These are phyloP conservation scores for Fomitopsis schrenkii DNA, from an alignment of 1,284 basidiomycete species.

Conservation along the genomic window DNA sequence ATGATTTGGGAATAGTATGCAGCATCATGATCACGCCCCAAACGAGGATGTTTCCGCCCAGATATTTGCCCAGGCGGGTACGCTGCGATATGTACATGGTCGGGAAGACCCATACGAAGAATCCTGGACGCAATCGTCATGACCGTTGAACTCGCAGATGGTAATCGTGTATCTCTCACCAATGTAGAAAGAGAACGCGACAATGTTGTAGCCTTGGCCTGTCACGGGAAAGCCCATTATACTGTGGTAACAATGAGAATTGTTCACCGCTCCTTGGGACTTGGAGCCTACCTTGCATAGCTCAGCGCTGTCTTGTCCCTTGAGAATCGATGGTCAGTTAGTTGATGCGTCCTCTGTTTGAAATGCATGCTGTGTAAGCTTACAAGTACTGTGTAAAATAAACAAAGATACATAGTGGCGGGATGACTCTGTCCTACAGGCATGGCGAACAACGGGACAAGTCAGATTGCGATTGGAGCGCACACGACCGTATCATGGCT, in stretches of 20 bases:
- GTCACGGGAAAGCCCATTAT: conserved; percentile 65
- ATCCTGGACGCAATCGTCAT: conserved; percentile 34
- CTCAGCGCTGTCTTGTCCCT: conserved; percentile 67
- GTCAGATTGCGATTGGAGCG: neutral
- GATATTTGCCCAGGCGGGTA: conserved; percentile 55
- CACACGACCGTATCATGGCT: neutral
- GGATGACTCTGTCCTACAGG: conserved; percentile 49
- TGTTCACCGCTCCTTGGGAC: neutral
- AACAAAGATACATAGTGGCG: conserved; percentile 56
- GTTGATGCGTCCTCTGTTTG: neutral
- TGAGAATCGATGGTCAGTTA: neutral
- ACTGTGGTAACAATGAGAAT: conserved; percentile 23
- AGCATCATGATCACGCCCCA: conserved; percentile 64
- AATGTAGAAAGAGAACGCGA: conserved; percentile 63
- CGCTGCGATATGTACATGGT: conserved; percentile 65
- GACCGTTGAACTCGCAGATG: neutral
- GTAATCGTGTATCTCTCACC: conserved; percentile 27
- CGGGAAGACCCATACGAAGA: conserved; percentile 62
- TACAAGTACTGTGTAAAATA: conserved; percentile 65
- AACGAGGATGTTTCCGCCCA: conserved; percentile 55
- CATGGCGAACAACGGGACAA: neutral
- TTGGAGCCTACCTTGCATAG: conserved; percentile 46
- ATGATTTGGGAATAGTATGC: conserved; percentile 52
- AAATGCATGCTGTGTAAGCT: conserved; percentile 9
- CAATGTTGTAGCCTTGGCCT: conserved; percentile 63